Percentiles rank a stretch among this genome's conserved stretches.
These are phyloP conservation scores for Colletotrichum godetiae DNA, from an alignment of 2,329 filamentous ascomycete species.

Conservation along the genomic window DNA sequence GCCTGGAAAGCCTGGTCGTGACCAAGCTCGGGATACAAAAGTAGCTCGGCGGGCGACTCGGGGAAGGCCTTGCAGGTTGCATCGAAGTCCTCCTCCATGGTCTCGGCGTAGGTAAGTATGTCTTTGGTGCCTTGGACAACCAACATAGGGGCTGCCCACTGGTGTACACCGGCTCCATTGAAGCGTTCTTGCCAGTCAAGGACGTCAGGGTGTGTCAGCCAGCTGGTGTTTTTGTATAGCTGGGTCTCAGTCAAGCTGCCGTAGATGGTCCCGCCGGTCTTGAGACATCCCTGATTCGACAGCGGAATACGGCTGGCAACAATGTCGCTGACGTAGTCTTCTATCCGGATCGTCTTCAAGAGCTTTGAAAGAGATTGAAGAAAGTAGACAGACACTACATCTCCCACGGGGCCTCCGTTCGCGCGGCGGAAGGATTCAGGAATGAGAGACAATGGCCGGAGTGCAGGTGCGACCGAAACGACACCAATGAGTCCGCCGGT, in stretches of 20 bases:
- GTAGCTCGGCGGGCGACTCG: neutral
- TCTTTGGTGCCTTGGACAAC: conserved; percentile 39
- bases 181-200: conserved; percentile 5
- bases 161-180: conserved; percentile 38
- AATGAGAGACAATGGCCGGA: conserved; percentile 28
- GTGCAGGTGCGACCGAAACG: conserved; percentile 31
- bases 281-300: conserved; percentile 27
- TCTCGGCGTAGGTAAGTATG: conserved; percentile 26
- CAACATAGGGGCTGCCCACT: conserved; percentile 38
- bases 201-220: conserved; percentile 16
- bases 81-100: neutral
- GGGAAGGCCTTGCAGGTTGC: neutral
- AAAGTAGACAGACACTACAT: conserved; percentile 35
- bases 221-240: conserved; percentile 30
- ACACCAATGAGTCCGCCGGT: conserved; percentile 33
- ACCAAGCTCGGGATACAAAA: conserved; percentile 10
- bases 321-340: conserved; percentile 34
- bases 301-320: neutral
- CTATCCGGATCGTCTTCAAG: conserved; percentile 30
- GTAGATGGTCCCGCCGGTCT: conserved; percentile 14
- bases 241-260: neutral
- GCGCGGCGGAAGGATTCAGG: conserved; percentile 19
- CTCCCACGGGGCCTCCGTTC: conserved; percentile 22
- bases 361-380: conserved; percentile 35
- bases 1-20: conserved; percentile 17